Conservation (phyloP, 2,329 filamentous ascomycete genomes). For the Cladophialophora chaetospira region DNA sequence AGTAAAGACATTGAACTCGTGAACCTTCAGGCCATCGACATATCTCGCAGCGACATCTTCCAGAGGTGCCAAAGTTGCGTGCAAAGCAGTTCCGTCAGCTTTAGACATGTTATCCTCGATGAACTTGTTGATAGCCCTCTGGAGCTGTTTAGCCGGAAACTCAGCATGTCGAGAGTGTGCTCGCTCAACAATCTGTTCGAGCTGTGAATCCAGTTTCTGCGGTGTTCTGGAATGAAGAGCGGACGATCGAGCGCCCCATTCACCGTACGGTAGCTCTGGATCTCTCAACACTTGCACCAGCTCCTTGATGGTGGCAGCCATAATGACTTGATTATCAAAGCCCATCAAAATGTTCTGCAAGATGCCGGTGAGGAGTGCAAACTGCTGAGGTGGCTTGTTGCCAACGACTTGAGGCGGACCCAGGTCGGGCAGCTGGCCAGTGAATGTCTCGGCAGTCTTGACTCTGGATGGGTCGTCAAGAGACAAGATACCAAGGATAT, state of each 20-base stretch:
- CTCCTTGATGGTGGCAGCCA: conserved; percentile 82
- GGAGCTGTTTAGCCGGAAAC: conserved; percentile 86
- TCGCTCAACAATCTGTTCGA: conserved; percentile 84
- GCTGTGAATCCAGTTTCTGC: conserved; percentile 79
- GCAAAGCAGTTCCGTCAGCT: conserved; percentile 72
- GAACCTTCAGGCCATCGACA: conserved; percentile 81
- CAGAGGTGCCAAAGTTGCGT: conserved; percentile 72
- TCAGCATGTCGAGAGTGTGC: conserved; percentile 76
- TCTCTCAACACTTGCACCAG: conserved; percentile 88
- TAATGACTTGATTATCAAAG: conserved; percentile 97
- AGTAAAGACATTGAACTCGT: conserved; percentile 82
- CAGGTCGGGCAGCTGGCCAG: conserved; percentile 83
- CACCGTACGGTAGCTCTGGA: conserved; percentile 88
- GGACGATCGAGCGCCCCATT: conserved; percentile 94
- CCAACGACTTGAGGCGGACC: conserved; percentile 85
- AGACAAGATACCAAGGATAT: conserved; percentile 95
- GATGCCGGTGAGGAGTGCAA: conserved; percentile 73
- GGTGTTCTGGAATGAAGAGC: conserved; percentile 98
- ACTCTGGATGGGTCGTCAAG: conserved; percentile 94
- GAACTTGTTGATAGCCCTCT: conserved; percentile 84
- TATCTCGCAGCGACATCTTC: conserved; percentile 78
- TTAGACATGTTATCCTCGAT: conserved; percentile 79
- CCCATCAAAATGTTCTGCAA: conserved; percentile 86
- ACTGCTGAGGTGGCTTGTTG: conserved; percentile 87
- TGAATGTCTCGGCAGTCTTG: conserved; percentile 93